phyloP scores from a whole-genome alignment of 176 grass and related monocot genomes.

The Rhynchospora breviuscula region DNA sequence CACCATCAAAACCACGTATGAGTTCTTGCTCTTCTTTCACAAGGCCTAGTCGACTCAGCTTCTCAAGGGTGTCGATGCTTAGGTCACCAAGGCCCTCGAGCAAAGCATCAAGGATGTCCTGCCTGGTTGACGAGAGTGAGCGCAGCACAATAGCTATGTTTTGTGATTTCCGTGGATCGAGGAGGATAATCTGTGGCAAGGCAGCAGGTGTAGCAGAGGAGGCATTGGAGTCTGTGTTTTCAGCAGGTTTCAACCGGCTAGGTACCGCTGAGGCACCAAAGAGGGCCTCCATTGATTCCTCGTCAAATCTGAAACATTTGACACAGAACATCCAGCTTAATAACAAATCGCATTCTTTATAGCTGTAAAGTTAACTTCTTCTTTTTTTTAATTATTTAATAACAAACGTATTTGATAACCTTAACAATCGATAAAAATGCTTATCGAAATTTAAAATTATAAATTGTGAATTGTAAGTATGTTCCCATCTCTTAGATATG shows the following conservation, averaged over 20 bases:
- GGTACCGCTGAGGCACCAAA: constrained; percentile 60
- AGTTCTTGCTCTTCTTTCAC: constrained; percentile 63
- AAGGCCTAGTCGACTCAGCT: constrained; percentile 50
- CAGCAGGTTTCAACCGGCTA: constrained; percentile 34
- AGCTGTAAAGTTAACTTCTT: background rate
- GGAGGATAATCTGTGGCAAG: constrained; percentile 59
- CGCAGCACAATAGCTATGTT: constrained; percentile 90
- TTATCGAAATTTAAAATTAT: background rate
- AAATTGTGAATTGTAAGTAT: background rate
- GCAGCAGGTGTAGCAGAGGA: constrained; percentile 26
- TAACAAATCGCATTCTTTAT: background rate
- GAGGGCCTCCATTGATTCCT: constrained; percentile 81
- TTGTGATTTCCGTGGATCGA: constrained; percentile 79
- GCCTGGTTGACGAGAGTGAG: constrained; percentile 50
- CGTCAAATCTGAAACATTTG: constrained; percentile 57
- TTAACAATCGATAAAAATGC: background rate
- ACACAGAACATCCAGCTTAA: constrained; percentile 5
- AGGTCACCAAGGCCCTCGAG: constrained; percentile 48
- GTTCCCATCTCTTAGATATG: background rate
- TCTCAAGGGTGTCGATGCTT: constrained; percentile 61
- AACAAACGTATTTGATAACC: background rate
- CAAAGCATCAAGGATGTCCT: constrained; percentile 69
- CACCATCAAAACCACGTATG: constrained; percentile 59
- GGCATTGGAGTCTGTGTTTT: constrained; percentile 29
- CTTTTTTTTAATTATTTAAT: background rate